Evolutionary conservation across 805 yeast genomes (phyloP).

Genomic region (Candida yuanshanica): DNA sequence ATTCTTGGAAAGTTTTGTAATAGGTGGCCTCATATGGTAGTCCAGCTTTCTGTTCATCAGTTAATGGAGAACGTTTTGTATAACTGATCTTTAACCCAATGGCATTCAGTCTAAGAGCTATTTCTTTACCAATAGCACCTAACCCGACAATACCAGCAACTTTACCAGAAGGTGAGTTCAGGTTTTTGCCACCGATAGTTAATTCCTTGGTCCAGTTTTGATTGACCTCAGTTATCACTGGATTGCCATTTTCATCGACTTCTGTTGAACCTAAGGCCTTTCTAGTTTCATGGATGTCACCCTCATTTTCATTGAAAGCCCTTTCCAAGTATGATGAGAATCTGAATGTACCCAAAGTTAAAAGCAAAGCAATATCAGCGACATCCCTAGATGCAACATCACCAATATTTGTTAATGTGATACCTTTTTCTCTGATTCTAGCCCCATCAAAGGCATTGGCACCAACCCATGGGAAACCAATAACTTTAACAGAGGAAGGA

Average conservation of each 20-base stretch:
- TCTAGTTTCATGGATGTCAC: conserved; percentile 40
- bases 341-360: conserved; percentile 55
- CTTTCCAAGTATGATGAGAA: conserved; percentile 43
- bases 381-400: conserved; percentile 57
- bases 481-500: conserved; percentile 42
- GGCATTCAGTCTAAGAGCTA: conserved; percentile 48
- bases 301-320: conserved; percentile 29
- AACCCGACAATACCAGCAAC: conserved; percentile 63
- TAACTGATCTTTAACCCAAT: conserved; percentile 63
- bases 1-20: conserved; percentile 38
- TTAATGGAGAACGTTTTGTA: conserved; percentile 44
- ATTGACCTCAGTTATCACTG: conserved; percentile 26
- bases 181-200: conserved; percentile 38
- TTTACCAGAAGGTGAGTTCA: conserved; percentile 50
- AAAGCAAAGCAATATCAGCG: conserved; percentile 60
- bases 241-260: conserved; percentile 30
- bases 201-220: conserved; percentile 36
- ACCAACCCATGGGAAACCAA: conserved; percentile 58
- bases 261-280: conserved; percentile 26
- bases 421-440: conserved; percentile 38
- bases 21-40: conserved; percentile 43
- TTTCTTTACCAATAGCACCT: conserved; percentile 64
- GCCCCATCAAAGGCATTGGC: conserved; percentile 45
- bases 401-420: conserved; percentile 57
- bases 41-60: conserved; percentile 27